Evolutionary conservation across 2,329 filamentous ascomycete genomes (phyloP), one percentile per base, ranked within the genome.

Genomic region (Torrubiellomyces zombiae): DNA sequence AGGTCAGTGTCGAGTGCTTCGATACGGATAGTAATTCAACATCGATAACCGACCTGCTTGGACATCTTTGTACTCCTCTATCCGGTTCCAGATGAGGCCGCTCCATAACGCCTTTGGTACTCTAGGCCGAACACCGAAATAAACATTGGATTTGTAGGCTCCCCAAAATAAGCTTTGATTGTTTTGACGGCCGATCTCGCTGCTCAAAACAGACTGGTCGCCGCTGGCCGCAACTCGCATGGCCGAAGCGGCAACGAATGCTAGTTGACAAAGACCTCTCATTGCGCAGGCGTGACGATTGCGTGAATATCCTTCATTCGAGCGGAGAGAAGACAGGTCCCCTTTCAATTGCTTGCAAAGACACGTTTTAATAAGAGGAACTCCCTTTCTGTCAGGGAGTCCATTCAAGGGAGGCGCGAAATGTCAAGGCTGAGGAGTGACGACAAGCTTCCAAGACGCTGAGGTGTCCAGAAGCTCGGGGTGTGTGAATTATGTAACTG

Each of bases 91-190:
- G 58, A 95, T 69, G 45, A 98, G 58, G 1, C 79, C 83, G 3
- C 80, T 73, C 51, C 75, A 71, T 37, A 95, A 50, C 39, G 80
- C 85, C 45, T 85, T 73, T 0, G 85, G 77, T 24, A 86, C 62
- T 30, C 83, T 67, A 22, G 86, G 81, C 12, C 81, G 67, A 18
- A 93, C 68, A 2, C 86, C 86, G 57, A 95, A 95, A 53, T 94
- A 95, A 21, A 95, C 53, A 43, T 94, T 94, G 0, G 86, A 78
- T 38, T 81, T 71, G 55, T 95, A 98, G 2, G 89, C 82, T 1
- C 89, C 89, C 89, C 89, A 98, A 57, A 95, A 63, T 39, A 98
- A 61, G 43, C 77, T 86, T 43, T 91, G 67, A 50, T 95, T 93
- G 43, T 68, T 69, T 33, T 59, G 45, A 9, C 60, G 60, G 17